These are phyloP conservation scores for Guillardia theta DNA, from an alignment of 78 protist genomes.

Conservation along the genomic window DNA sequence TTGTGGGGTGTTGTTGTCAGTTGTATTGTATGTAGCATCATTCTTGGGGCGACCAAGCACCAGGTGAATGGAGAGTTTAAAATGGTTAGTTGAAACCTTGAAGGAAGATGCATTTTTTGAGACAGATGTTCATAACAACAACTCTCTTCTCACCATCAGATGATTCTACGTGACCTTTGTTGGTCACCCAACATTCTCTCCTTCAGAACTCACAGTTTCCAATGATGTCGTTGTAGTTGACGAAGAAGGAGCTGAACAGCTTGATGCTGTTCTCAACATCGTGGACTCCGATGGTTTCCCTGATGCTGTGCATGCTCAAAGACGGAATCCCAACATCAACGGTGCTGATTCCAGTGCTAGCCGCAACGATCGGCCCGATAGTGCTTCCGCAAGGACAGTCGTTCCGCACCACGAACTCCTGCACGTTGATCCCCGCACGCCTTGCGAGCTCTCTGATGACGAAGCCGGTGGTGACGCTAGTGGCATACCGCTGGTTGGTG, in stretches of 20 bases:
- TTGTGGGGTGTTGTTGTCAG: conserved; percentile 53
- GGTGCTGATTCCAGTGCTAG: conserved; percentile 68
- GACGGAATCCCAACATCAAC: conserved; percentile 29
- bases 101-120: too few relatives aligned
- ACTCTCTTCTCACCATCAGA: too few relatives aligned
- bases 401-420: conserved; percentile 83
- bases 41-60: background rate
- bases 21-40: background rate
- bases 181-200: too few relatives aligned
- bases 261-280: conserved; percentile 16
- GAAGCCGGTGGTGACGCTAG: conserved; percentile 63
- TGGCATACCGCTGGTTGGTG: conserved; percentile 92
- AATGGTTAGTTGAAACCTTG: too few relatives aligned
- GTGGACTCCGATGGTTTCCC: conserved; percentile 56
- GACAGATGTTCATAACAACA: too few relatives aligned
- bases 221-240: too few relatives aligned
- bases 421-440: conserved; percentile 70
- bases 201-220: too few relatives aligned
- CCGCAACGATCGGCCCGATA: conserved; percentile 80
- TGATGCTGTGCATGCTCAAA: conserved; percentile 56
- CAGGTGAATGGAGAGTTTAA: too few relatives aligned
- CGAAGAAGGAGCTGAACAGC: conserved; percentile 31
- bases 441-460: conserved; percentile 67
- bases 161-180: too few relatives aligned
- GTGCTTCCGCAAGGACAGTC: conserved; percentile 94